Conservation (phyloP, 495 filamentous ascomycete genomes). For the Achaetomiella virescens region DNA sequence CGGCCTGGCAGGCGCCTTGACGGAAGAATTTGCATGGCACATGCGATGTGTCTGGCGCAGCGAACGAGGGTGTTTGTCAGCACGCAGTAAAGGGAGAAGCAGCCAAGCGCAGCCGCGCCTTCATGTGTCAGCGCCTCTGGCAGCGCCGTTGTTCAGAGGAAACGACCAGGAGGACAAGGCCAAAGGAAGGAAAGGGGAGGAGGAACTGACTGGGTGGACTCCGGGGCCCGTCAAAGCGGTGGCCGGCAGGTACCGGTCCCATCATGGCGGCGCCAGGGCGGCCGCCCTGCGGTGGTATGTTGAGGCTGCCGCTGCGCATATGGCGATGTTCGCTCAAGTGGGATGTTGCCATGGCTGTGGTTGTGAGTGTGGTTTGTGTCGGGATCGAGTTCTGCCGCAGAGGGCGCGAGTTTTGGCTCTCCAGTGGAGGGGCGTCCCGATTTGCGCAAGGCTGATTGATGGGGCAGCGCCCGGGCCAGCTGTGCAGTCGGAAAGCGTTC, state of each 20-base stretch:
- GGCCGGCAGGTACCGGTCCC: conserved; percentile 36
- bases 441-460: background rate
- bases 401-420: background rate
- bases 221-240: conserved; percentile 59
- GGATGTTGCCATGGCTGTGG: conserved; percentile 24
- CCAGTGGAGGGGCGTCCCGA: background rate
- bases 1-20: conserved; percentile 92
- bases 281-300: conserved; percentile 39
- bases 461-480: background rate
- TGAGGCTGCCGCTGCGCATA: conserved; percentile 47
- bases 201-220: conserved; percentile 75
- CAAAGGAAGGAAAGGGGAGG: background rate
- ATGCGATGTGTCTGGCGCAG: conserved; percentile 76
- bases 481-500: no score
- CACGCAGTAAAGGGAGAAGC: conserved; percentile 1
- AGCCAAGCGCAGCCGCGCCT: background rate
- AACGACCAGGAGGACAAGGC: background rate
- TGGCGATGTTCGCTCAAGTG: conserved; percentile 46
- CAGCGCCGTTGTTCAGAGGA: background rate
- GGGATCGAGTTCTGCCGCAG: background rate
- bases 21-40: conserved; percentile 99
- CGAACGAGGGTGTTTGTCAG: conserved; percentile 12
- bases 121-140: no score
- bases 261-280: conserved; percentile 27
- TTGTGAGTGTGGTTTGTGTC: background rate